These are phyloP conservation scores for Protostelium mycophagum DNA, from an alignment of 78 protist species.

Conservation along the genomic window DNA sequence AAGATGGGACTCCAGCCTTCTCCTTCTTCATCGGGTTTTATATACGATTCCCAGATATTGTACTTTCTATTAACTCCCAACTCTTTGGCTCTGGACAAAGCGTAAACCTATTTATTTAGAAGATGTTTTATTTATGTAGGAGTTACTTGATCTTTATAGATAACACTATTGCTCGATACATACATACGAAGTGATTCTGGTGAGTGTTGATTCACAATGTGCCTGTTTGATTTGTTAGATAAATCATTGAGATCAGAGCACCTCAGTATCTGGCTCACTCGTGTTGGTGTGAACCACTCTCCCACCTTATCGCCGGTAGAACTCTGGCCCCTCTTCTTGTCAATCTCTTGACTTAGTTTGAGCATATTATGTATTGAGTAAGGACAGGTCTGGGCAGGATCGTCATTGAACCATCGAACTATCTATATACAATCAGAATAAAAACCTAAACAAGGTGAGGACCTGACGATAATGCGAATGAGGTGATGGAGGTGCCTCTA, in stretches of 20 bases:
- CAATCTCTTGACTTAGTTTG: neutral
- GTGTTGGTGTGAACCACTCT: conserved; percentile 59
- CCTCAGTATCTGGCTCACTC: conserved; percentile 5
- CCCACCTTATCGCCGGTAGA: conserved; percentile 11
- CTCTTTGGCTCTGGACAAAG: neutral
- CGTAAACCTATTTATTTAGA: neutral
- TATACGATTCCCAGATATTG: neutral
- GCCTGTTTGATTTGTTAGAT: too few species aligned
- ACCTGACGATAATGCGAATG: neutral
- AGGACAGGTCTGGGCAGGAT: neutral
- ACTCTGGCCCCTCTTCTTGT: neutral
- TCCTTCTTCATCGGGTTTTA: neutral
- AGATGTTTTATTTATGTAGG: too few species aligned
- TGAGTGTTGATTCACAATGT: conserved; percentile 8
- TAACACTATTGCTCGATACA: conserved; percentile 44
- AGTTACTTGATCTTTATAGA: conserved; percentile 30
- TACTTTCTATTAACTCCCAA: neutral
- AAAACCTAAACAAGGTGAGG: too few species aligned
- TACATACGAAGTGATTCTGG: conserved; percentile 15
- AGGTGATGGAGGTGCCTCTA: neutral
- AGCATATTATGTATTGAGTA: neutral
- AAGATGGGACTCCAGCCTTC: neutral
- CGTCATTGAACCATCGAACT: neutral
- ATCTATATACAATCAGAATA: too few species aligned
- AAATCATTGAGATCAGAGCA: too few species aligned